Conservation (phyloP, 768 basidiomycete genomes). For the Auricularia heimuer region DNA sequence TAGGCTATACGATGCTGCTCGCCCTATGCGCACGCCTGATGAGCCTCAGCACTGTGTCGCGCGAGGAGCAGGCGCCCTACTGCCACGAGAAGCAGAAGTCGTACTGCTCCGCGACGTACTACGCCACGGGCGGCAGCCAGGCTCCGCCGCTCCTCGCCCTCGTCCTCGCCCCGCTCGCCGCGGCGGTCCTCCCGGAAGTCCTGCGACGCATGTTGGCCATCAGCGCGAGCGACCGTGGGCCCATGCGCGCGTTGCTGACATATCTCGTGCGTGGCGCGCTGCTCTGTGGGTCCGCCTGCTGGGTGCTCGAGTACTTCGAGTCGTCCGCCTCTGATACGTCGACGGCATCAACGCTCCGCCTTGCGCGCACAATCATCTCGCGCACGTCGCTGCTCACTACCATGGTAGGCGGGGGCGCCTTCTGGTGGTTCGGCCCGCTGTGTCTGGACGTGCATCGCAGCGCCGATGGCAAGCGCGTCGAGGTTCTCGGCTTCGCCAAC, state of each 20-base stretch:
- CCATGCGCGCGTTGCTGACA: conserved; percentile 56
- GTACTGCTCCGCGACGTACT: conserved; percentile 79
- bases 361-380: conserved; percentile 51
- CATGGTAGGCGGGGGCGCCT: conserved; percentile 37
- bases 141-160: conserved; percentile 54
- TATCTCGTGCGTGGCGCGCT: conserved; percentile 50
- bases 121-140: conserved; percentile 58
- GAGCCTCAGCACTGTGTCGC: conserved; percentile 74
- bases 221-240: conserved; percentile 54
- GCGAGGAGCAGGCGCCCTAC: conserved; percentile 88
- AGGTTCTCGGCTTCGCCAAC: conserved; percentile 79
- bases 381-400: conserved; percentile 35
- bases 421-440: conserved; percentile 69
- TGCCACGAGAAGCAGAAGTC: conserved; percentile 87
- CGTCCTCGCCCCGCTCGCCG: conserved; percentile 43
- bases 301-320: conserved; percentile 78
- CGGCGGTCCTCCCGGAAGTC: conserved; percentile 45
- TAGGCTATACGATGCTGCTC: conserved; percentile 60
- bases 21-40: conserved; percentile 65
- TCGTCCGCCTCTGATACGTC: conserved; percentile 31
- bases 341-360: conserved; percentile 36
- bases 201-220: conserved; percentile 49
- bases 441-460: conserved; percentile 55
- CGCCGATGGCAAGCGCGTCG: conserved; percentile 35
- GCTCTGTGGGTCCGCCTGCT: conserved; percentile 50